Percentiles rank a stretch among this genome's conserved stretches.
phyloP scores from a whole-genome alignment of 1,284 basidiomycete species.

The Puccinia novopanici region DNA sequence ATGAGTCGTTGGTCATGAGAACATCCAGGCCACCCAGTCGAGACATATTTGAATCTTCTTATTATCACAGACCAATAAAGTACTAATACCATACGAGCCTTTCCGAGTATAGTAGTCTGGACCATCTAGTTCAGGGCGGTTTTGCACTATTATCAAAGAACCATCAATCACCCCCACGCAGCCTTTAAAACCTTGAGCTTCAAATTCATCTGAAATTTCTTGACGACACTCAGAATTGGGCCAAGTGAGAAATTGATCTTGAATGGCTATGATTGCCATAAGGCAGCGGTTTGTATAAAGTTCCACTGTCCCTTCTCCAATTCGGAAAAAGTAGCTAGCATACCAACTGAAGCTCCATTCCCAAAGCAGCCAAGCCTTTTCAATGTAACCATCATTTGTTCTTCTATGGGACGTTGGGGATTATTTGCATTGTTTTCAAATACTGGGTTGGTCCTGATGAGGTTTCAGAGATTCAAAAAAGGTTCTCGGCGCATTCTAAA shows the following conservation, averaged over 20 bases:
- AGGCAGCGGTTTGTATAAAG: not conserved
- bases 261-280: not conserved
- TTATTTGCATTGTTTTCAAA: not conserved
- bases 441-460: not conserved
- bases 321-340: conserved; percentile 1
- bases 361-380: conserved; percentile 14
- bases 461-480: not conserved
- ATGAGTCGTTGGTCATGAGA: not conserved
- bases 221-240: not conserved
- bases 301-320: conserved; percentile 2
- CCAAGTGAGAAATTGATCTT: not conserved
- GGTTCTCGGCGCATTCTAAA: not conserved
- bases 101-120: conserved; percentile 1
- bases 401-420: not conserved
- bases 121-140: not conserved
- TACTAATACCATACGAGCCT: not conserved
- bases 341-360: not conserved
- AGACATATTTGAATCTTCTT: not conserved
- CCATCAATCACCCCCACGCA: not conserved
- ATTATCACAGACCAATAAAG: not conserved
- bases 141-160: not conserved
- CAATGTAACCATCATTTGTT: conserved; percentile 12
- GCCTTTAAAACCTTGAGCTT: not conserved
- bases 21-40: conserved; percentile 1
- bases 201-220: not conserved